Evolutionary conservation across 306 rosid genomes (phyloP), one percentile per base, ranked within the genome.

Genomic region (Psophocarpus tetragonolobus): DNA sequence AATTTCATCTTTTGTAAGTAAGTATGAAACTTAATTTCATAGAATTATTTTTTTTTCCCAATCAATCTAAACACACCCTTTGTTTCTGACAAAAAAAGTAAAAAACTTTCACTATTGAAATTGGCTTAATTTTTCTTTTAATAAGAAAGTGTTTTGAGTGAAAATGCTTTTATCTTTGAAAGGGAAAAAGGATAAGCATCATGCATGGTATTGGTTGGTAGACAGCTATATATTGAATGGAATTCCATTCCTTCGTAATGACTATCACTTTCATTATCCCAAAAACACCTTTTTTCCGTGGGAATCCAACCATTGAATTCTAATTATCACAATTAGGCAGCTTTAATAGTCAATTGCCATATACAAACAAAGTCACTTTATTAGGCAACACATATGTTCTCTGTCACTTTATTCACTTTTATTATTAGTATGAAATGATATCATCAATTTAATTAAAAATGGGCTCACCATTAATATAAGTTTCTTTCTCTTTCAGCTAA

Each of bases 321-420:
- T n/a, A n/a, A n/a, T n/a, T n/a, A n/a, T n/a, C n/a, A n/a, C n/a
- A n/a, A n/a, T n/a, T n/a, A n/a, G n/a, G n/a, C n/a, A 29, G 29
- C 66, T 58, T 58, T 29, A 27, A 4, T 11, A 26, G 8, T 24
- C 30, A 17, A 6, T 4, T 14, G 1, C 3, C 56, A 24, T 42
- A 4, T 68, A 42, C 56, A 24, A 24, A 68, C 73, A 68, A 68
- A 68, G 56, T 68, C n/a, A n/a, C n/a, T n/a, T n/a, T n/a, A n/a
- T n/a, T n/a, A 24, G 8, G 7, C 0, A 12, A 57, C 18, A 20
- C 17, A 2, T n/a, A 21, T 48, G 50, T 14, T 32, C 71, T 61
- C 62, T 7, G 15, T 14, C 30, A 30, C 61, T 47, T 47, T n/a
- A 4, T n/a, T n/a, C n/a, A 8, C 35, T 30, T 7, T 13, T 18